Conservation (phyloP, 176 grass and related monocot species). For the Triticum dicoccoides region DNA sequence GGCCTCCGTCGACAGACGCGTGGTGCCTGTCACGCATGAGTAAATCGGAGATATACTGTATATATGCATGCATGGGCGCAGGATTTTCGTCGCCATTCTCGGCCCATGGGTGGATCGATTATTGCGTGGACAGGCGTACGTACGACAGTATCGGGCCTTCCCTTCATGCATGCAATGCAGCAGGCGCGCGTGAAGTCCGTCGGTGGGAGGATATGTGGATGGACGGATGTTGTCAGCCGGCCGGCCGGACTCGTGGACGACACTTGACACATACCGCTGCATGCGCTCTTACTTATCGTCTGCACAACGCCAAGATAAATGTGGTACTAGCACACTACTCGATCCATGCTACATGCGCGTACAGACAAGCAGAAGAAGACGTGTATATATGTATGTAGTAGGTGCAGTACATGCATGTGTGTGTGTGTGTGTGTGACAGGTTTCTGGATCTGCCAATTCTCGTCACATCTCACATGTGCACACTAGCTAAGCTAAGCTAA, state of each 20-base stretch:
- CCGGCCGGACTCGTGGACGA: conserved; percentile 22
- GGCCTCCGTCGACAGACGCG: background rate
- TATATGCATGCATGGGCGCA: background rate
- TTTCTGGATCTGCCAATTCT: background rate
- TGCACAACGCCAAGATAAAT: background rate
- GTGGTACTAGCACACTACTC: background rate
- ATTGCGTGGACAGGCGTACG: no score
- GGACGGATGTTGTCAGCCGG: background rate
- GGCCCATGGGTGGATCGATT: no score
- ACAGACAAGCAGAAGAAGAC: background rate
- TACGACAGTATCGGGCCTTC: background rate
- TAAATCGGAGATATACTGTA: no score
- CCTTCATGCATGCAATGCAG: background rate
- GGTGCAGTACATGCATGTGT: background rate
- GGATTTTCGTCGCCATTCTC: background rate
- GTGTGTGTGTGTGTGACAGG: background rate
- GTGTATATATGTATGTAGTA: background rate
- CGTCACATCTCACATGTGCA: background rate
- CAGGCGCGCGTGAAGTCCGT: background rate
- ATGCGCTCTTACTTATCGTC: conserved; percentile 22
- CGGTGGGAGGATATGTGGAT: background rate
- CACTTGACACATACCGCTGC: conserved; percentile 38
- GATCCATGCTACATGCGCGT: background rate
- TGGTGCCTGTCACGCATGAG: background rate
- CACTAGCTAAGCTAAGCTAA: background rate